Evolutionary conservation across 192 early-diverging fungal species (phyloP), one percentile per base, ranked within the genome.

Genomic region (Rhizoclosmatium globosum): DNA sequence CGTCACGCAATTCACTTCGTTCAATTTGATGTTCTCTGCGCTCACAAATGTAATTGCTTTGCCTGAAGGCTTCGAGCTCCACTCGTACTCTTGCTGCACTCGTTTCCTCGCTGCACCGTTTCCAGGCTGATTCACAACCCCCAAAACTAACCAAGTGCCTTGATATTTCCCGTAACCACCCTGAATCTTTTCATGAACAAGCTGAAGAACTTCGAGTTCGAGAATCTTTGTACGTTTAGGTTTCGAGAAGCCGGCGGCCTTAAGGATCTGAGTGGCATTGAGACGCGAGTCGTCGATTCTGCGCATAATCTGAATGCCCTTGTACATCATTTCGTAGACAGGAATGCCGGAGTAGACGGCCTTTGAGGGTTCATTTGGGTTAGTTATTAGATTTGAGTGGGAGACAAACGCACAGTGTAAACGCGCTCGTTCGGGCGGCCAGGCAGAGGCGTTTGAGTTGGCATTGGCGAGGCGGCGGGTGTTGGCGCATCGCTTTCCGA

Each of bases 131-230:
- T 7, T n/a, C 9, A 19, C 62, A 41, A 41, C 21, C 17, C n/a
- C 41, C 9, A 13, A 73, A 73, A 59, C 87, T 69, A 84, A 93
- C 92, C 92, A 93, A n/a, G 92, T 93, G 77, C 95, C 95, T 85
- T 97, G 95, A 80, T 95, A 97, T 84, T 96, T 95, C 31, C 96
- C 96, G 83, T 97, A 98, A 13, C 96, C 96, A 38, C 96, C 96
- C 85, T 98, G 96, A 23, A 98, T 91, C 82, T 98, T 98, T 76
- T 98, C 96, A 83, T 97, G 95, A 38, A 87, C 86, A 17, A 93
- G 93, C 47, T 86, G 85, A 59, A 94, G 85, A 4, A 98, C 89
- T 71, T 96, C 95, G 75, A 88, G 86, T 85, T 98, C 96, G 13
- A 98, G 89, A 64, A 96, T 94, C 79, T 94, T 94, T 56, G 95